Evolutionary conservation across 352 stramenopile species (phyloP).

Genomic region (Aphanomyces stellatus): DNA sequence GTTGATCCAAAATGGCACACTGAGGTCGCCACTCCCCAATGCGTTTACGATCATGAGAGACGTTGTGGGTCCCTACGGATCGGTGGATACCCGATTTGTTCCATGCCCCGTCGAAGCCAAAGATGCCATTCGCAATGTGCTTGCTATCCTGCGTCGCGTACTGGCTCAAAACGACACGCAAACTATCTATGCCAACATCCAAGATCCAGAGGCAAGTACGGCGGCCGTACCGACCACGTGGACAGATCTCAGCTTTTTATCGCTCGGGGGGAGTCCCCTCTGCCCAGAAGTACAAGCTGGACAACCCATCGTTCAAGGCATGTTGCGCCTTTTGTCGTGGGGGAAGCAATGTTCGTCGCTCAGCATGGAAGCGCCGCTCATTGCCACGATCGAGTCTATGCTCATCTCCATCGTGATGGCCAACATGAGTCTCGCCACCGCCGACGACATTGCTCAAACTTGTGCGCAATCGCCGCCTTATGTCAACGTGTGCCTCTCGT

Average conservation of each 20-base stretch:
- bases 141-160: not conserved
- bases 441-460: no score
- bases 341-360: not conserved
- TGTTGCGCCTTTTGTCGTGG: not conserved
- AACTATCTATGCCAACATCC: not conserved
- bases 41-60: not conserved
- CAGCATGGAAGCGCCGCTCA: not conserved
- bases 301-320: not conserved
- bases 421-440: not conserved
- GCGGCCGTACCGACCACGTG: not conserved
- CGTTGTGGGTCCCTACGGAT: not conserved
- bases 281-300: not conserved
- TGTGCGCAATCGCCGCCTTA: not conserved
- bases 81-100: not conserved
- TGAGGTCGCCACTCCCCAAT: not conserved
- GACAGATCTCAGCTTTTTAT: not conserved
- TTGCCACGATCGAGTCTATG: not conserved
- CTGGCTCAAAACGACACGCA: not conserved
- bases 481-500: not conserved
- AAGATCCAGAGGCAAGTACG: not conserved
- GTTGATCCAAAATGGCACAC: not conserved
- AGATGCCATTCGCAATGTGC: not conserved
- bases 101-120: not conserved
- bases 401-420: not conserved
- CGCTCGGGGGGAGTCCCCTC: not conserved